These are phyloP conservation scores for Vitis rupestris DNA, from an alignment of 164 flowering plant species.

Conservation along the genomic window DNA sequence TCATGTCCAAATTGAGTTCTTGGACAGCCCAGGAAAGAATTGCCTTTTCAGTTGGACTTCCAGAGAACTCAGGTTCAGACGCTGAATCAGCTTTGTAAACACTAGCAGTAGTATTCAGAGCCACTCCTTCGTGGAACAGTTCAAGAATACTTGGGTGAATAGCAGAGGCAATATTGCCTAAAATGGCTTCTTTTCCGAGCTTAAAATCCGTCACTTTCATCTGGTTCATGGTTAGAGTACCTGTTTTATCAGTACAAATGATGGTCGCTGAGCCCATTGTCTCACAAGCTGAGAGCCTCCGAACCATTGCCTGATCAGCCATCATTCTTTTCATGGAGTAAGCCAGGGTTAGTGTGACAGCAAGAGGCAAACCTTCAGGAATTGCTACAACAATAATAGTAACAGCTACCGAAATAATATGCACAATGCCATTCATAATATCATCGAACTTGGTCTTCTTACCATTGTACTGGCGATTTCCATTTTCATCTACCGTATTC, in stretches of 20 bases:
- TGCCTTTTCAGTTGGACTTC: neutral
- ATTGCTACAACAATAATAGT: neutral
- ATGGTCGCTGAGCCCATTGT: no score
- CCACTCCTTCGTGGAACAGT: neutral
- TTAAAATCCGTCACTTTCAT: neutral
- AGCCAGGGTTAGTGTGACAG: no score
- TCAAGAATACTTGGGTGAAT: neutral
- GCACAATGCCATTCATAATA: neutral
- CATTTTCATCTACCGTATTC: neutral
- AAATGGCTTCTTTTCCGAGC: neutral
- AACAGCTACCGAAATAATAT: neutral
- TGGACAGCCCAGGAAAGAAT: neutral
- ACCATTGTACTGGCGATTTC: neutral
- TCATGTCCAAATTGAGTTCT: neutral
- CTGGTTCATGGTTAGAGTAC: neutral
- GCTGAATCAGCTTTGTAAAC: neutral
- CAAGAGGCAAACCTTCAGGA: no score
- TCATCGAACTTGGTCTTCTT: neutral
- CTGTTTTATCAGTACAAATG: no score
- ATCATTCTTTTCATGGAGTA: no score
- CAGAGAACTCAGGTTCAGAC: neutral
- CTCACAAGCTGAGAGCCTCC: no score
- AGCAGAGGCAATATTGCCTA: neutral
- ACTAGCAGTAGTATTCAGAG: neutral
- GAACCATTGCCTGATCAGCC: no score